Conservation (phyloP, 129 eudicot species). For the Escallonia rubra region DNA sequence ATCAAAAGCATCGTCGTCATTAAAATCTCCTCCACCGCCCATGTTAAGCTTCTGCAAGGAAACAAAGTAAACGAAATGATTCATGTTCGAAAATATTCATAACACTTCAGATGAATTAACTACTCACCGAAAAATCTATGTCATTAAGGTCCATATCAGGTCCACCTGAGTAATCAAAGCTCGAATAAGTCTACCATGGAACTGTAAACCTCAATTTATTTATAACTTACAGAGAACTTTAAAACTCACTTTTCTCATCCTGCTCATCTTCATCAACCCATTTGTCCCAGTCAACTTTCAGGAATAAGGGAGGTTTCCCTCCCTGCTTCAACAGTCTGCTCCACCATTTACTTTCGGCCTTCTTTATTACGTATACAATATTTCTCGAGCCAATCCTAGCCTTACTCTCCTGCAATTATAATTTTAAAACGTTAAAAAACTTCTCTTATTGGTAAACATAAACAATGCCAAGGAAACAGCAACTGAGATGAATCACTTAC, state of each 20-base stretch:
- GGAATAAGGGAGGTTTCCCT: constrained; percentile 58
- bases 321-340: constrained; percentile 60
- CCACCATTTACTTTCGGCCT: constrained; percentile 88
- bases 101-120: neutral
- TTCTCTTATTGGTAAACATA: neutral
- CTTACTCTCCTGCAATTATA: constrained; percentile 58
- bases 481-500: constrained; percentile 30
- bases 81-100: neutral
- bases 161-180: constrained; percentile 32
- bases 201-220: neutral
- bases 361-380: constrained; percentile 54
- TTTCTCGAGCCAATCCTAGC: constrained; percentile 44
- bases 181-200: neutral
- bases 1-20: constrained; percentile 19
- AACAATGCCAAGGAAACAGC: neutral
- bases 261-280: constrained; percentile 90
- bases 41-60: constrained; percentile 52
- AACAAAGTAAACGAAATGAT: neutral
- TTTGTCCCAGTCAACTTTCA: constrained; percentile 87
- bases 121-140: constrained; percentile 64
- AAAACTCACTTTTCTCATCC: constrained; percentile 37
- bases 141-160: constrained; percentile 56
- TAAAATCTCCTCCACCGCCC: constrained; percentile 59
- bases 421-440: neutral
- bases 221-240: neutral